phyloP scores from a whole-genome alignment of 2,329 filamentous ascomycete genomes.

The Cercospora citrullina region DNA sequence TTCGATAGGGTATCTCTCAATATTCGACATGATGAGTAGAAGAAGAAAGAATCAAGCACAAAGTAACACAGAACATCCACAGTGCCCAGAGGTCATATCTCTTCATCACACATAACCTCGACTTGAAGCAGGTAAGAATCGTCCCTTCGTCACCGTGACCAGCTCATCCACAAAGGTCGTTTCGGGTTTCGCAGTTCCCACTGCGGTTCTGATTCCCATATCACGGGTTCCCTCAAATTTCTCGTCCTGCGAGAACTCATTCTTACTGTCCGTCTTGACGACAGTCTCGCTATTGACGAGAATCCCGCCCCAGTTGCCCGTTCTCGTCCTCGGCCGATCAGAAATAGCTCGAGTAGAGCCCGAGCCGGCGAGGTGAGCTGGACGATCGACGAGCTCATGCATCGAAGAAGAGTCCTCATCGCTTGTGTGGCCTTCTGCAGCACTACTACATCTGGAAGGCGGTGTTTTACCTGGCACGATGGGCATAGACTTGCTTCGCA shows the following conservation, averaged over 20 bases:
- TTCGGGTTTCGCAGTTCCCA: constrained; percentile 42
- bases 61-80: neutral
- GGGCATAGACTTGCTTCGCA: constrained; percentile 2
- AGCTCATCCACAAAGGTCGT: constrained; percentile 45
- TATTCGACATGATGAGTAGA: neutral
- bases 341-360: constrained; percentile 18
- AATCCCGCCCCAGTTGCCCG: constrained; percentile 39
- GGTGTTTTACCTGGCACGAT: constrained; percentile 7
- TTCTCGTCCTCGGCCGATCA: constrained; percentile 1
- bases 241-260: constrained; percentile 28
- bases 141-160: constrained; percentile 35
- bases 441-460: constrained; percentile 17
- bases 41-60: neutral
- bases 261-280: constrained; percentile 35
- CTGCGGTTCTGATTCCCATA: constrained; percentile 33
- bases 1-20: constrained; percentile 5
- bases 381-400: constrained; percentile 34
- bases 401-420: constrained; percentile 27
- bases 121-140: constrained; percentile 29
- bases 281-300: constrained; percentile 41
- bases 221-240: constrained; percentile 32
- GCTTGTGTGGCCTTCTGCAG: constrained; percentile 13
- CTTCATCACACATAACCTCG: constrained; percentile 1
- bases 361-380: constrained; percentile 24
- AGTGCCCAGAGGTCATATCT: neutral